A percentile compares a stretch with the other conserved stretches of the same genome.
Evolutionary conservation across 192 early-diverging fungal species (phyloP).

Genomic region (Spinellus fusiger): DNA sequence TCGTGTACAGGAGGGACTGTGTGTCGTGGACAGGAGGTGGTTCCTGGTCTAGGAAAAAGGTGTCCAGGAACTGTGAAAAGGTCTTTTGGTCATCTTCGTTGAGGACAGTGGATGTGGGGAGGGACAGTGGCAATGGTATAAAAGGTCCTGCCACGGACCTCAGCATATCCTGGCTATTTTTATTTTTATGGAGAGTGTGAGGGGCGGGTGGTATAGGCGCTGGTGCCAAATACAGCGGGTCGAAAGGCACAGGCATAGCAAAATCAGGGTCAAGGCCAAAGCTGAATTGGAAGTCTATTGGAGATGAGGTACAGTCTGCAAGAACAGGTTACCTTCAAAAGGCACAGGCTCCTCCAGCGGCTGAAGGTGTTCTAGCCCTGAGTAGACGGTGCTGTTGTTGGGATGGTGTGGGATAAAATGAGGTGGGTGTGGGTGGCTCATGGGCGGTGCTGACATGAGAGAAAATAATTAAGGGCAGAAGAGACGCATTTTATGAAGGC

Average conservation of each 20-base stretch:
- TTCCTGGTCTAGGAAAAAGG: constrained; percentile 43
- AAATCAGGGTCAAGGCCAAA: constrained; percentile 32
- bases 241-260: constrained; percentile 26
- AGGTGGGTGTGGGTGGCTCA: not conserved
- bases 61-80: constrained; percentile 49
- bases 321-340: constrained; percentile 25
- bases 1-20: not conserved
- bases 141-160: not conserved
- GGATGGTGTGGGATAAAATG: not conserved
- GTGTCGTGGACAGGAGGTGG: too few relatives aligned
- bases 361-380: constrained; percentile 1
- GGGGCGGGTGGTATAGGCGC: not conserved
- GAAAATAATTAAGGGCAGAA: too few relatives aligned
- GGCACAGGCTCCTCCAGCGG: constrained; percentile 26
- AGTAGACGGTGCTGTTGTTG: too few relatives aligned
- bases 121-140: not conserved
- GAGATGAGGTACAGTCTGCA: not conserved
- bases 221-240: not conserved
- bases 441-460: too few relatives aligned
- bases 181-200: not conserved
- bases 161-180: not conserved
- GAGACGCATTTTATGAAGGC: too few relatives aligned
- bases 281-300: constrained; percentile 32
- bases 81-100: constrained; percentile 38
- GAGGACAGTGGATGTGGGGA: constrained; percentile 14